Base-by-base conservation (phyloP, 2,329 filamentous ascomycete species). In the Scleromitrula shiraiana region DNA sequence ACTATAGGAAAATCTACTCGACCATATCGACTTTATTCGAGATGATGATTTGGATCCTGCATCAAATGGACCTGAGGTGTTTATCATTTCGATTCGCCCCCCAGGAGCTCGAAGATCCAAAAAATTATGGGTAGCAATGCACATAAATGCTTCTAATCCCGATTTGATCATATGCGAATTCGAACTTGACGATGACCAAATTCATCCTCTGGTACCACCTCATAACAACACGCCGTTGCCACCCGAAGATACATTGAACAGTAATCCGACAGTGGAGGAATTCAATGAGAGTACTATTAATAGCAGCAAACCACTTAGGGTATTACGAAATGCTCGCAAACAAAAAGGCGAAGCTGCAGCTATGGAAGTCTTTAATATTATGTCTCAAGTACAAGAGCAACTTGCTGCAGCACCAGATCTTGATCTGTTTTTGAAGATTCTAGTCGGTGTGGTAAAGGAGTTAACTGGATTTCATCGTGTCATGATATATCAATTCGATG, bases 401-500 rank as follows among this genome's bases (percentile, higher is more conserved):
- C 71, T 95, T 10, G 78, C 85, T 4, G 77, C 80, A 22, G 86
- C 88, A 1, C 72, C 80, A 0, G 82, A 76, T 51, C 69, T 95
- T 1, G 81, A 88, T 1, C 72, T 65, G 1, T 88, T 95, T 50
- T 69, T 95, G 30, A 91, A 93, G 58, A 82, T 90, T 5, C 67
- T 93, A 3, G 85, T 91, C 0, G 88, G 88, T 0, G 84, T 95
- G 7, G 79, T 95, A 27, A 95, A 94, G 61, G 89, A 95, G 60
- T 64, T 95, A 41, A 94, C 88, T 0, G 88, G 89, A 0, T 95
- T 95, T 55, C 89, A 95, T 61, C 84, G 89, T 10, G 87, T 95
- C 40, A 90, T 95, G 86, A 77, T 95, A 2, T 95, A 95, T 60
- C 88, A 95, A 64, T 95, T 95, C 54, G 89, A 95, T 63, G 72